Percentiles rank a stretch among this genome's conserved stretches.
phyloP scores from a whole-genome alignment of 371 early-diverging fungal genomes.

The Chytridium lagenaria region DNA sequence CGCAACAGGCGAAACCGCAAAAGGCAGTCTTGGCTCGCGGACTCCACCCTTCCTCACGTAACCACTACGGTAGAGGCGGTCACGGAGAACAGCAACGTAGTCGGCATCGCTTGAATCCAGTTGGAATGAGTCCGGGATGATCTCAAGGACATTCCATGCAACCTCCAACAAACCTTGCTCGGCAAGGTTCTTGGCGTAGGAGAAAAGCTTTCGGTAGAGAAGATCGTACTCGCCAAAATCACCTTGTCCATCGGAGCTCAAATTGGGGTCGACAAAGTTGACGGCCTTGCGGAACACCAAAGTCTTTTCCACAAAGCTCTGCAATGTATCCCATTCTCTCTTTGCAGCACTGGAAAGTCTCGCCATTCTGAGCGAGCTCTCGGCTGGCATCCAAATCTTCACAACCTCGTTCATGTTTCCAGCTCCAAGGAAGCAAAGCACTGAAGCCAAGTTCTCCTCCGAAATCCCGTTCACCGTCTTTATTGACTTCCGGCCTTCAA shows the following conservation, averaged over 20 bases:
- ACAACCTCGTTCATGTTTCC: constrained; percentile 88
- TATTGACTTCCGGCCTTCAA: constrained; percentile 31
- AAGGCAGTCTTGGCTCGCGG: constrained; percentile 70
- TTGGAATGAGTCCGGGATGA: constrained; percentile 49
- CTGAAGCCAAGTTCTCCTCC: constrained; percentile 60
- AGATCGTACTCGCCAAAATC: constrained; percentile 63
- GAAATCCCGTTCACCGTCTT: background rate
- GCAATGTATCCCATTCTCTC: constrained; percentile 51
- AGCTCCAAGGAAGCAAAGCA: constrained; percentile 88
- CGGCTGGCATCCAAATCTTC: constrained; percentile 70
- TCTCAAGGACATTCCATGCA: constrained; percentile 77
- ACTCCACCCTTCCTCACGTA: constrained; percentile 53
- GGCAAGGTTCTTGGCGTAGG: constrained; percentile 82
- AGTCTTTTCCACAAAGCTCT: constrained; percentile 87
- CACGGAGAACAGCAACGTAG: constrained; percentile 70
- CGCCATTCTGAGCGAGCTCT: constrained; percentile 39
- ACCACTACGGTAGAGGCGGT: constrained; percentile 72
- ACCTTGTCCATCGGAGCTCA: constrained; percentile 40
- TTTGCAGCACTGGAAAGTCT: constrained; percentile 52
- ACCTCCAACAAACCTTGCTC: constrained; percentile 76
- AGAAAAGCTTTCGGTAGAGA: constrained; percentile 84
- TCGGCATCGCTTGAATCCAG: constrained; percentile 44
- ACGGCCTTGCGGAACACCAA: constrained; percentile 90
- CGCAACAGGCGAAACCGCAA: constrained; percentile 59
- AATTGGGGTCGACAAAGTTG: constrained; percentile 71